These are phyloP conservation scores for Thymus quinquecostatus DNA, from an alignment of 257 asterid genomes.

Conservation along the genomic window DNA sequence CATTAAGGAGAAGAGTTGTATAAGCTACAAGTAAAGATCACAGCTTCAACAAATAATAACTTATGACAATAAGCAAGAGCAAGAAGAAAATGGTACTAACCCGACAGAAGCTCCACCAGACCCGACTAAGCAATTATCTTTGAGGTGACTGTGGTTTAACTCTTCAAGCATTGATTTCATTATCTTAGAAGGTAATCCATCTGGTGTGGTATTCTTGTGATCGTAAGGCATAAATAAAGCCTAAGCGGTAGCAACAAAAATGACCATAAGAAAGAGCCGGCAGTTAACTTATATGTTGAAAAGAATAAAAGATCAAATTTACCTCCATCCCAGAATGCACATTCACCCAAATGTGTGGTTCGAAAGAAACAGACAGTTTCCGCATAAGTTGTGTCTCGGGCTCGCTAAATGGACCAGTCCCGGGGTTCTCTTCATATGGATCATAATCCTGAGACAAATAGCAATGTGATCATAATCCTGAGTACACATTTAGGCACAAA, in stretches of 20 bases:
- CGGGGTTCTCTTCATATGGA: conserved; percentile 96
- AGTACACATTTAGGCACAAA: conserved; percentile 6
- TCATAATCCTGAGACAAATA: conserved; percentile 76
- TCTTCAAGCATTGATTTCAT: conserved; percentile 86
- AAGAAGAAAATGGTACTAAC: conserved; percentile 49
- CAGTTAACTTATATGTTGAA: conserved; percentile 9
- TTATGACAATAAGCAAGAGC: conserved; percentile 5
- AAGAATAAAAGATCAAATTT: conserved; percentile 28
- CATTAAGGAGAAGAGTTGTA: conserved; percentile 8
- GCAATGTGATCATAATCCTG: conserved; percentile 27
- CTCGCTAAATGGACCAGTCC: conserved; percentile 90
- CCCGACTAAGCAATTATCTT: conserved; percentile 82
- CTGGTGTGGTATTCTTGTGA: conserved; percentile 95
- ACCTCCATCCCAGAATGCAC: conserved; percentile 99
- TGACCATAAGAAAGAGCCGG: conserved; percentile 25
- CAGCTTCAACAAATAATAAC: conserved; percentile 16
- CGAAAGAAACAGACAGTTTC: conserved; percentile 75
- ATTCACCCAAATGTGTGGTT: conserved; percentile 97
- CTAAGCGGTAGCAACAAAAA: conserved; percentile 37
- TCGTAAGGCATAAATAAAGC: conserved; percentile 98
- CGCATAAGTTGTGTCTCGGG: conserved; percentile 95
- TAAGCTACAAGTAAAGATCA: conserved; percentile 4
- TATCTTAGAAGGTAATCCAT: conserved; percentile 74
- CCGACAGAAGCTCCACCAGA: conserved; percentile 97
- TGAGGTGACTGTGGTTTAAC: conserved; percentile 82